Conservation (phyloP, 805 yeast species). For the Clavispora carvajalis region DNA sequence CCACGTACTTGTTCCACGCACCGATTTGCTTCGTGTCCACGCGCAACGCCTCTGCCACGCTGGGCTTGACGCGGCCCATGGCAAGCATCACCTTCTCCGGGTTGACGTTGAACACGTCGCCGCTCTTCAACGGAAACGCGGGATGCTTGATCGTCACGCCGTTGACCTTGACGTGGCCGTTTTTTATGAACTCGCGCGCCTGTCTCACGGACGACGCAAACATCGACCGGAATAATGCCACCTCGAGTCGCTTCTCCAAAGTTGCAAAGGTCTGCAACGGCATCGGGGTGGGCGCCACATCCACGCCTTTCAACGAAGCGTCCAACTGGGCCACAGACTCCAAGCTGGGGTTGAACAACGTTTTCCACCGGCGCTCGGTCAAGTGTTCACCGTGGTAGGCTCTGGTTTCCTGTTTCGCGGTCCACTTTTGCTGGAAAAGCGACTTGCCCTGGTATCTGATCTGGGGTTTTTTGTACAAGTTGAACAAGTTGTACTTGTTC, state of each 20-base stretch:
- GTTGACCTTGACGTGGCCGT: slow-evolving; percentile 80
- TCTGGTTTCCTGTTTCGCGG: slow-evolving; percentile 85
- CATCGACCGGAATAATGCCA: slow-evolving; percentile 86
- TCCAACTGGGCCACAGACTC: slow-evolving; percentile 87
- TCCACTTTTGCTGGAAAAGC: slow-evolving; percentile 89
- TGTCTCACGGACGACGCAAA: slow-evolving; percentile 92
- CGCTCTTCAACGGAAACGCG: slow-evolving; percentile 68
- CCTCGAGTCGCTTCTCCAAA: slow-evolving; percentile 82
- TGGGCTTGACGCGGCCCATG: slow-evolving; percentile 80
- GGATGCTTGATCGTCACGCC: slow-evolving; percentile 78
- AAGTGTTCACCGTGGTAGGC: slow-evolving; percentile 94
- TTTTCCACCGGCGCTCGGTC: slow-evolving; percentile 78
- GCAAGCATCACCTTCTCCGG: slow-evolving; percentile 86
- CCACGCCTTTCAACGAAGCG: slow-evolving; percentile 63
- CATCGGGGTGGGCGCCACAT: slow-evolving; percentile 65
- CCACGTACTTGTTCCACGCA: slow-evolving; percentile 72
- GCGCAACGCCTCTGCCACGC: slow-evolving; percentile 58
- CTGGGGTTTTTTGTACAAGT: slow-evolving; percentile 68
- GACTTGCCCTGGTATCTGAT: slow-evolving; percentile 54
- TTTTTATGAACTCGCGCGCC: slow-evolving; percentile 80
- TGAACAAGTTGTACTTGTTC: slow-evolving; percentile 89
- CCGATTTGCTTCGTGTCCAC: slow-evolving; percentile 68
- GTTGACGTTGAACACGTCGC: slow-evolving; percentile 79
- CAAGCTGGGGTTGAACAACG: slow-evolving; percentile 61
- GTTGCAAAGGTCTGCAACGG: slow-evolving; percentile 84